Conservation (phyloP, 371 early-diverging fungal species). For the Mycotypha africana region DNA sequence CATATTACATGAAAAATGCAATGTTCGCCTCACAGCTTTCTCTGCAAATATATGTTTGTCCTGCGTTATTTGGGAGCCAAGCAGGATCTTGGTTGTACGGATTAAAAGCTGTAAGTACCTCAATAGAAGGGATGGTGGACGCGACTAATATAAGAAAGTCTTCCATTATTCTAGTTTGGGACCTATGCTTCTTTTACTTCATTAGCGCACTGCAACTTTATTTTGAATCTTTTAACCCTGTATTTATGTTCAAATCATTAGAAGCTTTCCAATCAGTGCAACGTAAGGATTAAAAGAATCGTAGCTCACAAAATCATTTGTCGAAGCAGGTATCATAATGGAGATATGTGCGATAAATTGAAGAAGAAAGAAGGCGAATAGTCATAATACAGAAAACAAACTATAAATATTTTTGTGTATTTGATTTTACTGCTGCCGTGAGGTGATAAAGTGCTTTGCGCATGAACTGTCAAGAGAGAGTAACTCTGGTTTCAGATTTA, state of each 20-base stretch:
- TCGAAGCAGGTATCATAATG: slow-evolving; percentile 39
- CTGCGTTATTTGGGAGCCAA: slow-evolving; percentile 17
- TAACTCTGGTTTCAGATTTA: no score
- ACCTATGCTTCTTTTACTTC: slow-evolving; percentile 30
- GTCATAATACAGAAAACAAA: not conserved
- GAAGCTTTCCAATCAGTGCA: slow-evolving; percentile 46
- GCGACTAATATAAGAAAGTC: slow-evolving; percentile 45
- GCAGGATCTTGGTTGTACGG: slow-evolving; percentile 1
- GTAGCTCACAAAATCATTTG: no score
- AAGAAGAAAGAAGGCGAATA: not conserved
- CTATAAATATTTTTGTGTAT: not conserved
- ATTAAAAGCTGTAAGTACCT: slow-evolving; percentile 34
- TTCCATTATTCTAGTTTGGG: slow-evolving; percentile 46
- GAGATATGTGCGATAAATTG: no score
- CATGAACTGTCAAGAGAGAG: no score
- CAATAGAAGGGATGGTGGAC: slow-evolving; percentile 46
- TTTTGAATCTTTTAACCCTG: slow-evolving; percentile 28
- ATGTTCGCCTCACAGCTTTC: slow-evolving; percentile 15
- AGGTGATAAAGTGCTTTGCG: no score
- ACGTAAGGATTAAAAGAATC: no score
- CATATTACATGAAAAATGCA: slow-evolving; percentile 51
- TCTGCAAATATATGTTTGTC: slow-evolving; percentile 39
- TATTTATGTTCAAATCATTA: slow-evolving; percentile 30
- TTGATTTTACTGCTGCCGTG: not conserved
- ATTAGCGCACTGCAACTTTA: slow-evolving; percentile 31